phyloP scores from a whole-genome alignment of 495 filamentous ascomycete genomes.

The Parachaetomium inaequale region DNA sequence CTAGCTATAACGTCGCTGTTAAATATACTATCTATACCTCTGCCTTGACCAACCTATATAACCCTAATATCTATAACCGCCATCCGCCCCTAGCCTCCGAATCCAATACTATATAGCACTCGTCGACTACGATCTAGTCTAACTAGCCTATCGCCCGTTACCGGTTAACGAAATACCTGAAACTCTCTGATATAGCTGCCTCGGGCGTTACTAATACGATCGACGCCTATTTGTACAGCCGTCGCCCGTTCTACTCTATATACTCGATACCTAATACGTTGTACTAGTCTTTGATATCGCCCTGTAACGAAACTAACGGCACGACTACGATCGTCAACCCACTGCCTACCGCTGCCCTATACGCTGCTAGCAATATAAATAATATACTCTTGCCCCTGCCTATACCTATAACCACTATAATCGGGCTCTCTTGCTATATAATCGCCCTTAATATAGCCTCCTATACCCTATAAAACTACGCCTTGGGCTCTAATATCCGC shows the following conservation, averaged over 20 bases:
- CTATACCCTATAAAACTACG: background rate
- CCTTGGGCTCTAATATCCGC: background rate
- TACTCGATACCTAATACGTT: background rate
- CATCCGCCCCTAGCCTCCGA: background rate
- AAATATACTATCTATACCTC: background rate
- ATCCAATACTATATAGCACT: background rate
- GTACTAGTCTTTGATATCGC: conserved; percentile 2
- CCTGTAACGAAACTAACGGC: background rate
- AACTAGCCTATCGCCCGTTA: background rate
- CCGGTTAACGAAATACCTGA: background rate
- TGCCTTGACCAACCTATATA: background rate
- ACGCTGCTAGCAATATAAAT: background rate
- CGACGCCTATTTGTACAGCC: background rate
- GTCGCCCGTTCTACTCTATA: background rate
- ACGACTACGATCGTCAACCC: background rate
- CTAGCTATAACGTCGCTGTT: background rate
- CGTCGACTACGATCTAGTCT: background rate
- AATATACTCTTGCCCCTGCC: background rate
- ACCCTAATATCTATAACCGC: background rate
- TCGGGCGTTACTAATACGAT: background rate
- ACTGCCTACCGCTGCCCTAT: background rate
- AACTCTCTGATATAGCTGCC: background rate
- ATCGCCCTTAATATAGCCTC: background rate
- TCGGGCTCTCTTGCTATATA: background rate
- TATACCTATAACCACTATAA: background rate